A percentile compares a stretch with the other conserved stretches of the same genome.
phyloP scores from a whole-genome alignment of 805 yeast genomes.

The Cyberlindnera petersonii region DNA sequence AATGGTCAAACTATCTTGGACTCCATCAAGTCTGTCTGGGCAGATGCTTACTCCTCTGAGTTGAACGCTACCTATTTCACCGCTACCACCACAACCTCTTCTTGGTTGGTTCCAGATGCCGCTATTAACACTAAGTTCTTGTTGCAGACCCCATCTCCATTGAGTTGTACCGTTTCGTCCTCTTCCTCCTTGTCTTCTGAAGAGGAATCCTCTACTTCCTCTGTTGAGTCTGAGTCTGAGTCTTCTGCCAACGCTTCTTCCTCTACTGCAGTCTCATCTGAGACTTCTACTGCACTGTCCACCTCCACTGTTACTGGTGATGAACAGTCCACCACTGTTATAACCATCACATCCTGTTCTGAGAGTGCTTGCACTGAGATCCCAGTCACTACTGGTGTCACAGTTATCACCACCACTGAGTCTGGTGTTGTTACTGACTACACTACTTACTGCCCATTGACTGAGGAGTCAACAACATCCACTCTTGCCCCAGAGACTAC shows the following conservation, averaged over 20 bases:
- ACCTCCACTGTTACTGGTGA: constrained; percentile 1
- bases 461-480: constrained; percentile 1
- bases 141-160: constrained; percentile 11
- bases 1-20: constrained; percentile 34
- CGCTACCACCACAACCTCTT: constrained; percentile 32
- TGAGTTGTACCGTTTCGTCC: constrained; percentile 7
- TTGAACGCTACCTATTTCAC: constrained; percentile 28
- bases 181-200: constrained; percentile 6
- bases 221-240: constrained; percentile 1
- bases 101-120: constrained; percentile 14
- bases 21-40: constrained; percentile 34
- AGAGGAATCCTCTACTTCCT: constrained; percentile 3
- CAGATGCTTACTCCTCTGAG: constrained; percentile 27
- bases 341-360: constrained; percentile 15
- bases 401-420: constrained; percentile 18
- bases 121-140: constrained; percentile 14
- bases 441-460: constrained; percentile 27
- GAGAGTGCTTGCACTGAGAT: constrained; percentile 4
- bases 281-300: constrained; percentile 23
- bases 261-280: constrained; percentile 5
- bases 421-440: constrained; percentile 33
- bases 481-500: background rate
- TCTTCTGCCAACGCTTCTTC: constrained; percentile 2
- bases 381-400: constrained; percentile 13
- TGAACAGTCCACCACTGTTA: constrained; percentile 8